These are phyloP conservation scores for Anthoceros angustus DNA, from an alignment of 225 moss, liverwort and hornwort genomes.

Conservation along the genomic window DNA sequence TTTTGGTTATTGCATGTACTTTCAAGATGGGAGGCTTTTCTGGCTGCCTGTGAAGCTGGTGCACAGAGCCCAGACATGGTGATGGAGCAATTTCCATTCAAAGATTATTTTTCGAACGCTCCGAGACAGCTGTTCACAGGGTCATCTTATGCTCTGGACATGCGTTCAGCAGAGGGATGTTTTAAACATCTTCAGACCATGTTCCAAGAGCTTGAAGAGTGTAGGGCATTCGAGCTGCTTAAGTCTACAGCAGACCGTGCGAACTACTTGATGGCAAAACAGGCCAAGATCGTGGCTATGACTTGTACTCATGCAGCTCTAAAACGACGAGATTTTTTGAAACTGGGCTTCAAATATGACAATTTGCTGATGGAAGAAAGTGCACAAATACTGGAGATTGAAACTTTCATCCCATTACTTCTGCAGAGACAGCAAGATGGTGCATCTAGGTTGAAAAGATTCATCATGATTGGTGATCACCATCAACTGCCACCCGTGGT, in stretches of 20 bases:
- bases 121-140: conserved; percentile 70
- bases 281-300: conserved; percentile 99
- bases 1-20: conserved; percentile 94
- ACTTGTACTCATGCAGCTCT: conserved; percentile 98
- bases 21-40: conserved; percentile 95
- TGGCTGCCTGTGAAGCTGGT: conserved; percentile 70
- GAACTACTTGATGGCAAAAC: conserved; percentile 98
- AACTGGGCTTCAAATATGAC: conserved; percentile 92
- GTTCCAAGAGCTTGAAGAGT: conserved; percentile 99
- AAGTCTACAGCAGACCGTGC: conserved; percentile 96
- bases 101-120: conserved; percentile 66
- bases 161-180: conserved; percentile 88
- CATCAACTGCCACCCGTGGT: conserved; percentile 99
- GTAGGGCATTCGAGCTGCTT: conserved; percentile 91
- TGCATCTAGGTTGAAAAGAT: conserved; percentile 74
- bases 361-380: conserved; percentile 99
- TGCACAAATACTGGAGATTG: conserved; percentile 95
- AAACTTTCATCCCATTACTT: conserved; percentile 95
- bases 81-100: conserved; percentile 80
- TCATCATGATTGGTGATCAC: conserved; percentile 94
- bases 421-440: conserved; percentile 93
- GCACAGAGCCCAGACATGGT: conserved; percentile 41
- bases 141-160: conserved; percentile 54
- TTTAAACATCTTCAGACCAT: conserved; percentile 93
- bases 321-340: conserved; percentile 81